Percentiles rank a stretch among this genome's conserved stretches.
Conservation (phyloP, 225 moss, liverwort and hornwort genomes). For the Physcomitrium patens region DNA sequence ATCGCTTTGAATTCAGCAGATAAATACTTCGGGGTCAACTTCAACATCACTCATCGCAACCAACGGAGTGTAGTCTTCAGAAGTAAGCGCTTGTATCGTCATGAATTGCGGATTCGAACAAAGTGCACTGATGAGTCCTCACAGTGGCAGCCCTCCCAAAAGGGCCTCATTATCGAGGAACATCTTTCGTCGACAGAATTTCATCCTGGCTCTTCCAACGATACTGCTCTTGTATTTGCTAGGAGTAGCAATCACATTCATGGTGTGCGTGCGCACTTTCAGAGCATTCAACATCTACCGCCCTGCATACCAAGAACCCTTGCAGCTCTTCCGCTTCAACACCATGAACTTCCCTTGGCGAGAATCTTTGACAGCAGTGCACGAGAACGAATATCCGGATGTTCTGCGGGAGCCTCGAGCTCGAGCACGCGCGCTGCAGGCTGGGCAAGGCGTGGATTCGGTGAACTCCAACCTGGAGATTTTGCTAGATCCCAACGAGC, state of each 20-base stretch:
- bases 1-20: no score
- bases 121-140: no score
- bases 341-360: neutral
- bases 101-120: no score
- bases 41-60: no score
- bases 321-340: constrained; percentile 10
- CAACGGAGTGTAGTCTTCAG: no score
- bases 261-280: constrained; percentile 39
- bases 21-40: no score
- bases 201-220: constrained; percentile 19
- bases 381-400: constrained; percentile 16
- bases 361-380: neutral
- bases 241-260: constrained; percentile 32
- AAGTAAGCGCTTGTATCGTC: no score
- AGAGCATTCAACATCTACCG: constrained; percentile 26
- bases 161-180: neutral
- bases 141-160: neutral
- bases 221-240: constrained; percentile 34
- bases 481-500: constrained; percentile 1
- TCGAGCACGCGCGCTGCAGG: neutral
- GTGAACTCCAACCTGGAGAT: neutral
- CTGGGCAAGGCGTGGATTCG: neutral
- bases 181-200: constrained; percentile 20
- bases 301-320: constrained; percentile 14
- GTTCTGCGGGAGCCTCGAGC: constrained; percentile 5